phyloP scores from a whole-genome alignment of 1,284 basidiomycete genomes.

The Coniferiporia weirii region DNA sequence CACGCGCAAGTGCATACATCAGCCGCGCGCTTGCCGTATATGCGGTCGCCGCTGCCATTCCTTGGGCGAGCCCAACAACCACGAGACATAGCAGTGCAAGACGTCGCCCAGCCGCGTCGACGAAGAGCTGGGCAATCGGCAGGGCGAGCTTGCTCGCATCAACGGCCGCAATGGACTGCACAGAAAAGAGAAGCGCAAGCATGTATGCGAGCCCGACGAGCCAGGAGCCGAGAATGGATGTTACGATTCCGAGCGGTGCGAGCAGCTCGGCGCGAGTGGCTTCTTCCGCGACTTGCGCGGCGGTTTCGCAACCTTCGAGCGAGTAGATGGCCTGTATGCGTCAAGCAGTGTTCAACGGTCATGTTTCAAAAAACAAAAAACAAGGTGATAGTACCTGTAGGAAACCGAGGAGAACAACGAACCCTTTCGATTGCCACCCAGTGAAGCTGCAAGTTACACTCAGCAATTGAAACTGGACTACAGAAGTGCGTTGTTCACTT shows the following conservation, averaged over 20 bases:
- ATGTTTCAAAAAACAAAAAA: too few relatives aligned
- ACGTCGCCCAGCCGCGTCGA: conserved; percentile 46
- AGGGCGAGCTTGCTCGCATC: conserved; percentile 48
- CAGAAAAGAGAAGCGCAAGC: conserved; percentile 54
- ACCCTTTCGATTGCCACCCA: conserved; percentile 48
- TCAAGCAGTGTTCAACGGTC: too few relatives aligned
- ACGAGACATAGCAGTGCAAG: conserved; percentile 49
- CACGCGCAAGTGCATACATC: conserved; percentile 52
- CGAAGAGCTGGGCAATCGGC: conserved; percentile 54
- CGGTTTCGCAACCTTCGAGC: conserved; percentile 58
- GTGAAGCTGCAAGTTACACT: conserved; percentile 39
- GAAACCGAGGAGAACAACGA: conserved; percentile 57
- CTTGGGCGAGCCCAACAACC: conserved; percentile 46
- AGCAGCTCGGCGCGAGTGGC: conserved; percentile 51
- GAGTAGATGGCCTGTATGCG: conserved; percentile 48
- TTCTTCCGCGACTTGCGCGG: conserved; percentile 59
- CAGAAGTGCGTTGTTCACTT: conserved; percentile 32
- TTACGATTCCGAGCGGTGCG: conserved; percentile 51
- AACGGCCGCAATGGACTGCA: conserved; percentile 47
- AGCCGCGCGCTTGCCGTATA: conserved; percentile 55
- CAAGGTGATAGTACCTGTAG: conserved; percentile 35
- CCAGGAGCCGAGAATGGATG: conserved; percentile 57
- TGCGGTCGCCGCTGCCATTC: conserved; percentile 55
- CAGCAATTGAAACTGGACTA: not conserved
- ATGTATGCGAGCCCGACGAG: conserved; percentile 53